Evolutionary conservation across 805 yeast genomes (phyloP).

Genomic region (Ogataea nonfermentans): DNA sequence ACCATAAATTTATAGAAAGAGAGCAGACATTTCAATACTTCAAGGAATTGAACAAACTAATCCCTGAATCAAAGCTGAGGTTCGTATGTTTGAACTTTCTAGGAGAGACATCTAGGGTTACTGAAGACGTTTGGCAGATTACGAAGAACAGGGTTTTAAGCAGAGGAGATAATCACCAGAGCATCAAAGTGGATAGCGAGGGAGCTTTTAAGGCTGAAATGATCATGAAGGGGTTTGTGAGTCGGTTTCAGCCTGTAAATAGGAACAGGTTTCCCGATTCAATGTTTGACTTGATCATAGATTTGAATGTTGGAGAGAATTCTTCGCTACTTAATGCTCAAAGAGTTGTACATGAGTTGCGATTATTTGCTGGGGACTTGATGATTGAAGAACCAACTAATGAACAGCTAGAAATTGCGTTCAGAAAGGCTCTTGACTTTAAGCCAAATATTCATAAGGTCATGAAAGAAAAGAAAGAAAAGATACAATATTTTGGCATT

Average conservation of each 20-base stretch:
- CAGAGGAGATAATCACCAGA: slow-evolving; percentile 89
- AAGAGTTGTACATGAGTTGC: slow-evolving; percentile 39
- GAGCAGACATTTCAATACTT: slow-evolving; percentile 58
- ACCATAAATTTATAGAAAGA: slow-evolving; percentile 72
- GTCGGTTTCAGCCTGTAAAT: slow-evolving; percentile 63
- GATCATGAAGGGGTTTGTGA: slow-evolving; percentile 73
- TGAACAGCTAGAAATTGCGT: slow-evolving; percentile 44
- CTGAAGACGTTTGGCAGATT: slow-evolving; percentile 42
- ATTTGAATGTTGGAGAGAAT: slow-evolving; percentile 45
- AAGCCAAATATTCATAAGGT: slow-evolving; percentile 49
- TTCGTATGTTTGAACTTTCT: slow-evolving; percentile 71
- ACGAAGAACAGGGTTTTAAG: slow-evolving; percentile 58
- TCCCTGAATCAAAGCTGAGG: slow-evolving; percentile 47
- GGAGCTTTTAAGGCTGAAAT: slow-evolving; percentile 50
- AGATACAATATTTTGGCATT: slow-evolving; percentile 49
- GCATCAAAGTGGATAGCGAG: slow-evolving; percentile 54
- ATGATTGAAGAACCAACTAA: slow-evolving; percentile 40
- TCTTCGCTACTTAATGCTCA: slow-evolving; percentile 53
- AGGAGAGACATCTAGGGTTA: slow-evolving; percentile 26
- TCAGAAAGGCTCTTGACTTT: slow-evolving; percentile 50
- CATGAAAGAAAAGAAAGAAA: slow-evolving; percentile 21
- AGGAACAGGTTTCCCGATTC: slow-evolving; percentile 53
- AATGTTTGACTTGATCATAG: slow-evolving; percentile 62
- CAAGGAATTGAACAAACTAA: slow-evolving; percentile 39
- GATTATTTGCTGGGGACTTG: slow-evolving; percentile 43